A percentile compares a stretch with the other conserved stretches of the same genome.
phyloP scores from a whole-genome alignment of 495 filamentous ascomycete species.

The Hypoxylon trugodes region DNA sequence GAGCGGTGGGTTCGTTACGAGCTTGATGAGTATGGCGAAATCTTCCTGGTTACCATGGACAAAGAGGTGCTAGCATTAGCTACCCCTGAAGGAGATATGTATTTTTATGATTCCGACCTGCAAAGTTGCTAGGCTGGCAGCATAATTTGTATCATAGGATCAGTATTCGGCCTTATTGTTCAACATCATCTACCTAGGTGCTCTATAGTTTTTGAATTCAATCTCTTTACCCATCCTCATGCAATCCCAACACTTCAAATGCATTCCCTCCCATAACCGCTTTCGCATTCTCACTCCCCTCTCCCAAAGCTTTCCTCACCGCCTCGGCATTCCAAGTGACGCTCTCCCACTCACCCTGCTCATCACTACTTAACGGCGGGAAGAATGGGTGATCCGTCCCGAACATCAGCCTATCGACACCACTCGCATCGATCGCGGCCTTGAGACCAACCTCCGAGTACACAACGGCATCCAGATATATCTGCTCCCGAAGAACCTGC shows the following conservation, averaged over 20 bases:
- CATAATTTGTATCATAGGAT: too few species aligned
- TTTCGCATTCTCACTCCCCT: constrained; percentile 56
- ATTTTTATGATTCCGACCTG: too few species aligned
- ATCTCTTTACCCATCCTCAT: constrained; percentile 44
- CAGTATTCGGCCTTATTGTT: too few species aligned
- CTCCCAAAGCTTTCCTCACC: constrained; percentile 67
- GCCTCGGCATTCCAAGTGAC: constrained; percentile 80
- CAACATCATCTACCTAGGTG: too few species aligned
- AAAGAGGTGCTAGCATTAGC: background rate
- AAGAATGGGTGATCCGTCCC: constrained; percentile 97
- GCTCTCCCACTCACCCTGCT: constrained; percentile 79
- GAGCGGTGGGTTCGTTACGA: background rate
- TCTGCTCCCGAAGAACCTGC: constrained; percentile 85
- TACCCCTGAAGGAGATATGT: background rate
- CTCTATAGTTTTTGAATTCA: too few species aligned
- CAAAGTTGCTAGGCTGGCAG: too few species aligned
- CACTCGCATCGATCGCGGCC: constrained; percentile 72
- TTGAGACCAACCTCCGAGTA: constrained; percentile 79
- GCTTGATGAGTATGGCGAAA: background rate
- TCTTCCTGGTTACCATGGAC: background rate
- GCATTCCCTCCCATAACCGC: constrained; percentile 77
- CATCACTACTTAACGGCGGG: constrained; percentile 71
- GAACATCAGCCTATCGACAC: constrained; percentile 77
- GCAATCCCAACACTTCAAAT: constrained; percentile 66
- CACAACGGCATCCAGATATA: constrained; percentile 89